phyloP scores from a whole-genome alignment of 768 basidiomycete genomes.

The Macrolepiota albuminosa region DNA sequence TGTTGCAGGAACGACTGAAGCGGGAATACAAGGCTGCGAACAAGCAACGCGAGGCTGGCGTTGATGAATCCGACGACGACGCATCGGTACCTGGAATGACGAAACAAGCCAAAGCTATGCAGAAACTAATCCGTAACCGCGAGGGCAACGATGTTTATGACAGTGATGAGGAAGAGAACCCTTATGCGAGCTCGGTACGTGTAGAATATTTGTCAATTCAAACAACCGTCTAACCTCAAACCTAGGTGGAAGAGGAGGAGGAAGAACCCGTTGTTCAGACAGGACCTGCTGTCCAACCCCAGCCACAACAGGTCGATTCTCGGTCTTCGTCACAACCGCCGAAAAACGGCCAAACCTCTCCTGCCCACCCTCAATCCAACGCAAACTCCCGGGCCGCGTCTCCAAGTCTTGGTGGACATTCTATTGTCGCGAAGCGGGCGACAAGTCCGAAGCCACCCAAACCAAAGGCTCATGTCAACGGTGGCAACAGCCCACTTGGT shows the following conservation, averaged over 20 bases:
- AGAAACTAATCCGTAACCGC: slow-evolving; percentile 79
- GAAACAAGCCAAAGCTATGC: slow-evolving; percentile 74
- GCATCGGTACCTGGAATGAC: slow-evolving; percentile 47
- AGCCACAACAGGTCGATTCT: slow-evolving; percentile 42
- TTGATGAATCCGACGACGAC: slow-evolving; percentile 76
- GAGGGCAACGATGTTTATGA: slow-evolving; percentile 84
- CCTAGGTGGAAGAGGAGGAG: slow-evolving; percentile 67
- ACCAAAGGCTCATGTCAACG: slow-evolving; percentile 42
- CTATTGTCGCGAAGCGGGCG: slow-evolving; percentile 76
- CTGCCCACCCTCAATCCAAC: slow-evolving; percentile 26
- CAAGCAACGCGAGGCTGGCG: slow-evolving; percentile 61
- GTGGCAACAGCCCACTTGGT: slow-evolving; percentile 57
- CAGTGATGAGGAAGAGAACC: slow-evolving; percentile 79
- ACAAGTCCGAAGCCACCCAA: slow-evolving; percentile 76
- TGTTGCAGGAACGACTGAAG: slow-evolving; percentile 70
- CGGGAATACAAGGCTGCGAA: slow-evolving; percentile 78
- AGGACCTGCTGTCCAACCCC: slow-evolving; percentile 43
- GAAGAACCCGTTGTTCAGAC: slow-evolving; percentile 45
- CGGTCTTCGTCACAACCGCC: slow-evolving; percentile 41
- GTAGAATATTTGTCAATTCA: not conserved
- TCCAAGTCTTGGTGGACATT: slow-evolving; percentile 70
- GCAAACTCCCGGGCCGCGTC: slow-evolving; percentile 56
- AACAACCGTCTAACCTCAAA: slow-evolving; percentile 8
- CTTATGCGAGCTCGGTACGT: slow-evolving; percentile 74
- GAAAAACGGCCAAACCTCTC: slow-evolving; percentile 24